These are phyloP conservation scores for Clitocybe nebularis DNA, from an alignment of 1,284 basidiomycete genomes.

Conservation along the genomic window DNA sequence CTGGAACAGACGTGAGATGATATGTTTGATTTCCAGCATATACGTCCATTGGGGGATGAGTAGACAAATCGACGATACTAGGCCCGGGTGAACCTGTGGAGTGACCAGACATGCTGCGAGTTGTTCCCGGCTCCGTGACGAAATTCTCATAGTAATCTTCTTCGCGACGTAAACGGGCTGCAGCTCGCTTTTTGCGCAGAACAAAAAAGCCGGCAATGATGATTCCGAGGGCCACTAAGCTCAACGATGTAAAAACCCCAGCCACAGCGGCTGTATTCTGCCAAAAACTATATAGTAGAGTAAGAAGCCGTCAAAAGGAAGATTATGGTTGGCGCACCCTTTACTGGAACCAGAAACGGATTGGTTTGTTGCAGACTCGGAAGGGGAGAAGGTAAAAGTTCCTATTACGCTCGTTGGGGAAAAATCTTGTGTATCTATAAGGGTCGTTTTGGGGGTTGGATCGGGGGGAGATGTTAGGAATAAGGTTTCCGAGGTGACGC, in stretches of 20 bases:
- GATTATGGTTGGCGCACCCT: slow-evolving; percentile 10
- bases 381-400: slow-evolving; percentile 4
- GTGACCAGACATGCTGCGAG: slow-evolving; percentile 14
- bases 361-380: slow-evolving; percentile 7
- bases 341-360: slow-evolving; percentile 3
- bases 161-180: slow-evolving; percentile 17
- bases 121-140: slow-evolving; percentile 18
- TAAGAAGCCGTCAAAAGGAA: slow-evolving; percentile 13
- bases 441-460: slow-evolving; percentile 7
- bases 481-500: too few relatives aligned
- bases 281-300: slow-evolving; percentile 35
- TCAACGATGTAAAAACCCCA: slow-evolving; percentile 40
- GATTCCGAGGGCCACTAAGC: slow-evolving; percentile 25
- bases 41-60: slow-evolving; percentile 25
- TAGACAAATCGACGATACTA: slow-evolving; percentile 20
- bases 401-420: slow-evolving; percentile 5
- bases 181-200: slow-evolving; percentile 23
- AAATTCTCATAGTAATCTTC: slow-evolving; percentile 25
- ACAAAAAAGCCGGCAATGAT: slow-evolving; percentile 21
- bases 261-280: slow-evolving; percentile 44
- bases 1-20: slow-evolving; percentile 11
- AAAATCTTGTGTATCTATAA: neutral
- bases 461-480: neutral
- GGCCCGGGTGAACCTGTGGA: slow-evolving; percentile 19
- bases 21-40: slow-evolving; percentile 7